Conservation (phyloP, 495 filamentous ascomycete genomes). For the Penicillium subrubescens region DNA sequence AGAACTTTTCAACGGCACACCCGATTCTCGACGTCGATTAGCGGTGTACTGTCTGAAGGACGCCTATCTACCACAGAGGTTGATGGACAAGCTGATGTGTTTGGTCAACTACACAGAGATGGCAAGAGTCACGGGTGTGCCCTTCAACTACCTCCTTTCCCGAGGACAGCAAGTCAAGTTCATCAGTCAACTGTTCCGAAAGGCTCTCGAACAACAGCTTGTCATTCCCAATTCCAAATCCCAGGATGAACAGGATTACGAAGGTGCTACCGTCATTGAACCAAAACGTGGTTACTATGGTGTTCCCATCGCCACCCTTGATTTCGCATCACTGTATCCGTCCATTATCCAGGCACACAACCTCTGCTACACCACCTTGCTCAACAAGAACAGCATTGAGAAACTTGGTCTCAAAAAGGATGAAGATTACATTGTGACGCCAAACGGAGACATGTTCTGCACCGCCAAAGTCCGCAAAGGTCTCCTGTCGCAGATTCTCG, state of each 20-base stretch:
- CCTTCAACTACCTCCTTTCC: slow-evolving; percentile 91
- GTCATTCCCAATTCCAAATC: slow-evolving; percentile 84
- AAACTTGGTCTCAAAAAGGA: slow-evolving; percentile 74
- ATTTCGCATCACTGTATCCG: slow-evolving; percentile 98
- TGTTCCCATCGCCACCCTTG: slow-evolving; percentile 92
- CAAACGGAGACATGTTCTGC: slow-evolving; percentile 91
- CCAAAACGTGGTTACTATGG: slow-evolving; percentile 89
- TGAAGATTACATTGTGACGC: slow-evolving; percentile 94
- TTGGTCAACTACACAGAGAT: slow-evolving; percentile 98
- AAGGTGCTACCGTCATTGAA: slow-evolving; percentile 97
- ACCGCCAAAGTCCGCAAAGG: slow-evolving; percentile 89
- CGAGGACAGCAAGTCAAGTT: slow-evolving; percentile 98
- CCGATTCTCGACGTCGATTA: slow-evolving; percentile 84
- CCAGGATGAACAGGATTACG: slow-evolving; percentile 80
- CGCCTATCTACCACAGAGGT: slow-evolving; percentile 88
- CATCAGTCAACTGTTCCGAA: slow-evolving; percentile 94
- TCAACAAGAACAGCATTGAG: slow-evolving; percentile 79
- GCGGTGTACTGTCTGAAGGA: slow-evolving; percentile 98
- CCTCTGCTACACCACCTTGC: slow-evolving; percentile 93
- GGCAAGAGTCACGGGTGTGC: slow-evolving; percentile 98
- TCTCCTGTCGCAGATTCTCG: slow-evolving; percentile 89
- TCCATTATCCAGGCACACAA: slow-evolving; percentile 99
- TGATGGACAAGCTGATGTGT: slow-evolving; percentile 98
- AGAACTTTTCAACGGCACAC: slow-evolving; percentile 91
- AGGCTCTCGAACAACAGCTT: slow-evolving; percentile 85